phyloP scores from a whole-genome alignment of 371 early-diverging fungal genomes.

The Modicella reniformis region DNA sequence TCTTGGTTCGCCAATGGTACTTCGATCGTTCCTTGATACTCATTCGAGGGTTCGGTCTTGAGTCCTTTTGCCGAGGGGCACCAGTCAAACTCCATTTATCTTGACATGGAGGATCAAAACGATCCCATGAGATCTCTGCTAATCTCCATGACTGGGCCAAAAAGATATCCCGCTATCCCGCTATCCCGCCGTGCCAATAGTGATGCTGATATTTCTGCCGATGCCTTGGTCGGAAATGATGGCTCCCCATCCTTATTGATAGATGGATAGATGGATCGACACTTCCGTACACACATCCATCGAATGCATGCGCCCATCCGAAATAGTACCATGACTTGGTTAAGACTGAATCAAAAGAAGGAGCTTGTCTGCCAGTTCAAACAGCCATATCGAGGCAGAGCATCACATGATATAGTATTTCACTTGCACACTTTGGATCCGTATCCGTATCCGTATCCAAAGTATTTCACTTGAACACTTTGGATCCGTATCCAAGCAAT shows the following conservation, averaged over 20 bases:
- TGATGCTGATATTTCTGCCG: neutral
- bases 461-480: no score
- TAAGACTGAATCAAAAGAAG: conserved; percentile 43
- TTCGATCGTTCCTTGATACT: no score
- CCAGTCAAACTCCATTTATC: no score
- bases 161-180: no score
- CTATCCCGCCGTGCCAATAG: neutral
- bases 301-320: neutral
- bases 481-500: no score
- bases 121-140: conserved; percentile 14
- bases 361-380: conserved; percentile 12
- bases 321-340: conserved; percentile 37
- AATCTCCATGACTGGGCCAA: no score
- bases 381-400: neutral
- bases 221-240: neutral
- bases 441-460: no score
- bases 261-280: conserved; percentile 45
- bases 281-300: neutral
- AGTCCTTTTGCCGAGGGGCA: no score
- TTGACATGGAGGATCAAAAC: conserved; percentile 23
- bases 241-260: neutral
- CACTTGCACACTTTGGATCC: no score
- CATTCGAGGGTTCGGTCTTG: no score
- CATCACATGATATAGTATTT: neutral
- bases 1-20: no score